Evolutionary conservation across 306 rosid genomes (phyloP).

Genomic region (Acacia confusa): DNA sequence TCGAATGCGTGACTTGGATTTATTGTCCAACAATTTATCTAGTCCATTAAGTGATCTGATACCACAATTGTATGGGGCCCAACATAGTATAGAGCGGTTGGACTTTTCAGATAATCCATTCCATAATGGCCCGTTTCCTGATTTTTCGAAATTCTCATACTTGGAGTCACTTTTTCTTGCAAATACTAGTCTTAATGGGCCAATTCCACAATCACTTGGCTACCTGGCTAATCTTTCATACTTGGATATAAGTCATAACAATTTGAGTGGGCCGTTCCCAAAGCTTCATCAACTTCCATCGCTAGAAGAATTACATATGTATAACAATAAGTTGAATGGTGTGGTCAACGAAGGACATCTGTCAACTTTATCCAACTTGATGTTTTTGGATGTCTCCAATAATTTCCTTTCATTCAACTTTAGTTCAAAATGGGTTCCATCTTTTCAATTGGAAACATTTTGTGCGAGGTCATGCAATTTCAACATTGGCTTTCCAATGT

Average conservation of each 20-base stretch:
- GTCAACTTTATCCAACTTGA: background rate
- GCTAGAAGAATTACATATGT: too few species aligned
- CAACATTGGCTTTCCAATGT: background rate
- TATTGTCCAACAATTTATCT: background rate
- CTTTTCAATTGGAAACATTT: background rate
- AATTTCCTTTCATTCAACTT: background rate
- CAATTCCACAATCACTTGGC: background rate
- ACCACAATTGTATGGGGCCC: background rate
- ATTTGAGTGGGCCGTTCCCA: background rate
- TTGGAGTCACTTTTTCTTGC: too few species aligned
- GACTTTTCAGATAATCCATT: too few species aligned
- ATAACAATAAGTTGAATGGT: background rate
- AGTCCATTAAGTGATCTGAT: background rate
- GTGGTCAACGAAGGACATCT: background rate
- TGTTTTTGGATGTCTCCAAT: background rate
- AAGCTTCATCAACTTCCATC: background rate
- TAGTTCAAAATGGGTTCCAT: background rate
- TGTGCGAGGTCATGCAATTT: background rate
- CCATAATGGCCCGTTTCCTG: too few species aligned
- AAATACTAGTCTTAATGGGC: background rate
- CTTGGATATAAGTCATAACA: too few species aligned
- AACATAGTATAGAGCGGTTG: background rate
- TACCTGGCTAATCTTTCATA: too few species aligned
- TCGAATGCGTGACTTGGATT: background rate
- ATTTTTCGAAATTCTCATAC: too few species aligned